Conservation (phyloP, 108 stramenopile genomes). For the Schizochytrium sp. region DNA sequence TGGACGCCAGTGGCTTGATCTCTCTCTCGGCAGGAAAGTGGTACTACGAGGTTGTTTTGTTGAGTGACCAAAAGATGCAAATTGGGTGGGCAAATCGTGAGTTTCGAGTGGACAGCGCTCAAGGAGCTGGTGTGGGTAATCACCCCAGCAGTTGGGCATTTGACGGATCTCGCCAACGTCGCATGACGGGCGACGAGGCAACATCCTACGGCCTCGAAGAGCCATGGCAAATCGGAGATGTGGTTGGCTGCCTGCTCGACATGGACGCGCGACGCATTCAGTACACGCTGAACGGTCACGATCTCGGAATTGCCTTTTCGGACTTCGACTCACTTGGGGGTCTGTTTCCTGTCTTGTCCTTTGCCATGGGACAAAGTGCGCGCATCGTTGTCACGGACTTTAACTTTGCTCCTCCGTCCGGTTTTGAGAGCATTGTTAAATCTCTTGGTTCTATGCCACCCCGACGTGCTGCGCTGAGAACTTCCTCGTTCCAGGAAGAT, state of each 20-base stretch:
- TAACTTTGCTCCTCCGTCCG: not conserved
- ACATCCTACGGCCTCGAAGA: slow-evolving; percentile 28
- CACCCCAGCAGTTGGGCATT: slow-evolving; percentile 41
- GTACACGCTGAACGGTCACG: slow-evolving; percentile 42
- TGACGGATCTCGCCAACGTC: slow-evolving; percentile 40
- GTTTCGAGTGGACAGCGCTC: slow-evolving; percentile 27
- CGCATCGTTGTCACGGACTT: slow-evolving; percentile 28
- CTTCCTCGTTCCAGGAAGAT: not conserved
- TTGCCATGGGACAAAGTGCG: slow-evolving; percentile 41
- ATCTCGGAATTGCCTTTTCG: slow-evolving; percentile 40
- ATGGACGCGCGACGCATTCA: slow-evolving; percentile 25
- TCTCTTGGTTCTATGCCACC: not conserved
- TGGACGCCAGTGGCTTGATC: not conserved
- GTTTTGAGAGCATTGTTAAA: not conserved
- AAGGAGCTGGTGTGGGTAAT: slow-evolving; percentile 47
- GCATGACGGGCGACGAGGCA: slow-evolving; percentile 30
- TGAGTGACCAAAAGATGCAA: slow-evolving; percentile 49
- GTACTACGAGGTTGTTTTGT: slow-evolving; percentile 44
- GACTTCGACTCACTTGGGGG: slow-evolving; percentile 12
- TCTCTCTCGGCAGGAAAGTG: slow-evolving; percentile 24
- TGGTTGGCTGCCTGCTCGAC: slow-evolving; percentile 40
- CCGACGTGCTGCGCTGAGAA: not conserved
- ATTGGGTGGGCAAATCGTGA: slow-evolving; percentile 41
- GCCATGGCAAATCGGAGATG: slow-evolving; percentile 42
- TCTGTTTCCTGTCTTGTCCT: slow-evolving; percentile 39